Evolutionary conservation across 2,329 filamentous ascomycete species (phyloP), one percentile per base, ranked within the genome.

Genomic region (Huntiella bhutanensis): DNA sequence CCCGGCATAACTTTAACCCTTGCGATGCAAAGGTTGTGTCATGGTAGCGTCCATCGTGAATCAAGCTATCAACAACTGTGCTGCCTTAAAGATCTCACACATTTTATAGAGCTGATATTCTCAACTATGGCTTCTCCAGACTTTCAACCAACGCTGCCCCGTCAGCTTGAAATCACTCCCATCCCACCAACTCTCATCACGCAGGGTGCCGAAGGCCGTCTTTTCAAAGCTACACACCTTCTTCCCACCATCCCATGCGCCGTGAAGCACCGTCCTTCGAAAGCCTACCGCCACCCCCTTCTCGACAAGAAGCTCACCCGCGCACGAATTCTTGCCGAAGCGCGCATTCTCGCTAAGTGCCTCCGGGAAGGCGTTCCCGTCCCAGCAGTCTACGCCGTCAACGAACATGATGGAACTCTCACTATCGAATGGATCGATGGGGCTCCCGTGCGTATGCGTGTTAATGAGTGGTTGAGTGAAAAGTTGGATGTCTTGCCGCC

Each of bases 161-260:
- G 67, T 33, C 71, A 80, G 54, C 80, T 86, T 61, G 67, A 69
- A 49, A 66, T 28, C 6, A 28, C 22, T 28, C 22, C 74, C 35
- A 60, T 67, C 54, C 62, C 73, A 42, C 76, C 84, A 52, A 62
- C 59, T 42, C 81, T 94, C 57, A 75, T 96, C 55, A 80, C 84
- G 48, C 91, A 96, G 70, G 91, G 91, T 64, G 91, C 91, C 59
- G 91, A 98, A 73, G 87, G 84, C 50, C 84, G 88, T 53, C 75
- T 98, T 58, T 96, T 92, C 74, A 80, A 77, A 61, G 88, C 84
- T 13, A 78, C 75, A 47, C 92, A 84, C 64, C 77, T 95, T 46
- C 60, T 71, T 1, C 72, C 82, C 35, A 60, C 68, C 48, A 67
- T 74, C 7, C 74, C 80, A 11, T 82, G 78, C 58, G 84, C 88